Evolutionary conservation across 2,329 filamentous ascomycete species (phyloP).

Genomic region (Paraconiothyrium brasiliense): DNA sequence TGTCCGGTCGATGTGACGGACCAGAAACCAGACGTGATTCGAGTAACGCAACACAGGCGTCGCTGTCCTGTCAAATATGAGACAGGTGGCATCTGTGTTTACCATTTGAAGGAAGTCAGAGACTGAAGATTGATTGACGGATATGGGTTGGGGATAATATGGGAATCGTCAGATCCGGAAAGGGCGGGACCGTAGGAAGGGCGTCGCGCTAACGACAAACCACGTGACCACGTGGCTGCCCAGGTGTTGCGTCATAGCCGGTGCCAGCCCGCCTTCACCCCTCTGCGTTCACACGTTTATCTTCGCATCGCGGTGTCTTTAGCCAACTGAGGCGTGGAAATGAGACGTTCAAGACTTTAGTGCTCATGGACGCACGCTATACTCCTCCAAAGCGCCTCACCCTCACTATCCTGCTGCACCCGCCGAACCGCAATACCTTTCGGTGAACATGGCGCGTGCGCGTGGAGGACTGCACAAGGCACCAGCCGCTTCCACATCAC

Average conservation of each 20-base stretch:
- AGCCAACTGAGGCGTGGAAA: not conserved
- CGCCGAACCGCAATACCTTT: not conserved
- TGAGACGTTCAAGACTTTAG: not conserved
- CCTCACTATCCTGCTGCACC: not conserved
- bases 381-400: not conserved
- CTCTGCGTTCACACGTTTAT: not conserved
- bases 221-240: constrained; percentile 15
- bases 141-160: not conserved
- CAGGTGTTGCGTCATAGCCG: constrained; percentile 12
- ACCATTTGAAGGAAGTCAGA: not conserved
- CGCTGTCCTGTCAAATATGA: not conserved
- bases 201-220: not conserved
- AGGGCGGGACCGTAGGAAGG: not conserved
- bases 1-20: not conserved
- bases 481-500: constrained; percentile 24
- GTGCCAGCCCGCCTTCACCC: not conserved
- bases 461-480: constrained; percentile 36
- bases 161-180: not conserved
- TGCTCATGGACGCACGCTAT: not conserved
- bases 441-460: constrained; percentile 38
- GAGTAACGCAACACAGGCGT: constrained; percentile 1
- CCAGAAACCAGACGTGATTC: not conserved
- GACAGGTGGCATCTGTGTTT: not conserved
- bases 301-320: not conserved
- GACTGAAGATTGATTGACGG: not conserved